Evolutionary conservation across 2,329 filamentous ascomycete genomes (phyloP), one percentile per base, ranked within the genome.

Genomic region (Emericellopsis atlantica): DNA sequence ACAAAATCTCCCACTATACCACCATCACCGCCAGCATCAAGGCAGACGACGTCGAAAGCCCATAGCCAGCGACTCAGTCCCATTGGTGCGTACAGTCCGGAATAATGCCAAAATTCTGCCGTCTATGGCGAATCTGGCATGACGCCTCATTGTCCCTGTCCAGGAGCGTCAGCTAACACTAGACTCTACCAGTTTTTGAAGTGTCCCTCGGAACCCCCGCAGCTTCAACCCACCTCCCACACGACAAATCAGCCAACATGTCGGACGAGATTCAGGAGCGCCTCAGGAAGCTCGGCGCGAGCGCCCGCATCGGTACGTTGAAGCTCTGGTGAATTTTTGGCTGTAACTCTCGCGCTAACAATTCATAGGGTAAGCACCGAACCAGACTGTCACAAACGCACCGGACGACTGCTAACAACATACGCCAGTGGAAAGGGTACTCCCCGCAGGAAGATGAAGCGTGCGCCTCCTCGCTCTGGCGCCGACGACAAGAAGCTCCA

Each of bases 401-500:
- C 26, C 26, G 26, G 6, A 29, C 26, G 26, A 29, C 26, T 29
- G 26, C 26, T 29, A 29, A 29, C 26, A 9, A 9, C 3, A 12
- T 29, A 9, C 26, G 12, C 26, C 48, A 72, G 90, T 73, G 92
- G 92, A 74, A 98, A 98, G 79, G 92, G 92, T 58, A 95, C 92
- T 55, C 92, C 92, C 62, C 79, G 92, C 74, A 80, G 92, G 74
- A 93, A 94, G 79, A 83, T 92, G 67, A 98, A 96, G 87, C 93
- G 94, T 71, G 85, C 90, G 53, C 86, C 93, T 69, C 87, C 87
- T 67, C 85, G 80, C 66, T 84, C 84, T 53, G 87, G 84, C 63
- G 87, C 85, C 67, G 92, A 98, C 65, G 92, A 98, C 82, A 96
- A 95, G 86, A 98, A 98, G 81, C 86, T 98, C 51, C 92, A 98